phyloP scores from a whole-genome alignment of 2,329 filamentous ascomycete genomes.

The Gnomoniopsis smithogilvyi region DNA sequence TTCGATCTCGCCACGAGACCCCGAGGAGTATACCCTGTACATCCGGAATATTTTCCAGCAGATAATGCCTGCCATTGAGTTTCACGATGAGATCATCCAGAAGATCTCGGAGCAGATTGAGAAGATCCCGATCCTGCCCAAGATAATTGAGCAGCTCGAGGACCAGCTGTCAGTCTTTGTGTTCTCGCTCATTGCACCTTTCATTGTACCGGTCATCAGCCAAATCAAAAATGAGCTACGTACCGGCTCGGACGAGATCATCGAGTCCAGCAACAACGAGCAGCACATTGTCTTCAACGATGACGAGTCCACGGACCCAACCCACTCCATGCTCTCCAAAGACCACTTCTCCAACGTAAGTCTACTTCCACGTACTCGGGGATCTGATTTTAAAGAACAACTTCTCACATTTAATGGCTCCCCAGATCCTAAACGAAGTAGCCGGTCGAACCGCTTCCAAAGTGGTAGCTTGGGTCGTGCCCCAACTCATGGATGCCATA shows the following conservation, averaged over 20 bases:
- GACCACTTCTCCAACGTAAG: conserved; percentile 85
- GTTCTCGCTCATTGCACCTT: conserved; percentile 87
- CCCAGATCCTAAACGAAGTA: conserved; percentile 76
- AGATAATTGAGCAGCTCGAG: conserved; percentile 81
- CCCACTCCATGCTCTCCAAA: conserved; percentile 94
- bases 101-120: conserved; percentile 74
- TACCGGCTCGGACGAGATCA: conserved; percentile 83
- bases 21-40: conserved; percentile 81
- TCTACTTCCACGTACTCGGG: conserved; percentile 1
- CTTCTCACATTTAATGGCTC: conserved; percentile 4
- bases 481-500: conserved; percentile 84
- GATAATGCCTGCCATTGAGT: conserved; percentile 86
- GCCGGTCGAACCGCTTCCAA: conserved; percentile 79
- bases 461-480: conserved; percentile 80
- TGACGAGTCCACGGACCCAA: conserved; percentile 73
- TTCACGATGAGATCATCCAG: conserved; percentile 86
- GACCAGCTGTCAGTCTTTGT: conserved; percentile 87
- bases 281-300: conserved; percentile 86
- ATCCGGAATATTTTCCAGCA: conserved; percentile 70
- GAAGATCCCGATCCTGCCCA: conserved; percentile 79
- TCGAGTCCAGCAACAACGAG: conserved; percentile 77
- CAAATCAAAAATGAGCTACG: conserved; percentile 86
- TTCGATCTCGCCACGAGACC: conserved; percentile 71
- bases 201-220: conserved; percentile 77
- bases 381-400: background rate